These are phyloP conservation scores for Rhododendron molle DNA, from an alignment of 148 eudicot genomes.

Conservation along the genomic window DNA sequence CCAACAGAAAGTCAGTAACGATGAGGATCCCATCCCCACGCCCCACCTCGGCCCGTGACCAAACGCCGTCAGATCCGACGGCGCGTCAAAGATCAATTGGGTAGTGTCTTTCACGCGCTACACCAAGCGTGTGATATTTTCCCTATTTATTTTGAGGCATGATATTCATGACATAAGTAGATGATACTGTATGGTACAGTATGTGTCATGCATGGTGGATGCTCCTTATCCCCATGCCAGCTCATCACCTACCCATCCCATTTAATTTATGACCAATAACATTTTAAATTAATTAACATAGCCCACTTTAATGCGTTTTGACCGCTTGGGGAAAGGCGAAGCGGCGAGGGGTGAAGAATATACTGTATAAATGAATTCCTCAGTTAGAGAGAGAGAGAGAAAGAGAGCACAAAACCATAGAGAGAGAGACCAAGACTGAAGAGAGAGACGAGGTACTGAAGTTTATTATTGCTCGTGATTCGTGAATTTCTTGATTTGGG, in stretches of 20 bases:
- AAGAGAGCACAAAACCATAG: not conserved
- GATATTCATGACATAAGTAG: not conserved
- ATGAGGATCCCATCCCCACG: not conserved
- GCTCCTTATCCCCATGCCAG: not conserved
- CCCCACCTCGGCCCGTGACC: not conserved
- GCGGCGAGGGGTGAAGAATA: not conserved
- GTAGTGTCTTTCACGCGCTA: not conserved
- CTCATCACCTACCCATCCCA: not conserved
- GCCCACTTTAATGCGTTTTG: not conserved
- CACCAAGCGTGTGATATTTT: not conserved
- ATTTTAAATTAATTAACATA: not conserved
- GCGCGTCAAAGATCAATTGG: not conserved
- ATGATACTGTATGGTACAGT: not conserved
- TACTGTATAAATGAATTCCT: not conserved
- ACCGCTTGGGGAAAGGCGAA: conserved; percentile 1
- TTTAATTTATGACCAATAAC: not conserved
- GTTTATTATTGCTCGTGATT: not conserved
- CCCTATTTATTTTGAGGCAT: not conserved
- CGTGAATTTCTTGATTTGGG: not conserved
- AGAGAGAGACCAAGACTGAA: not conserved
- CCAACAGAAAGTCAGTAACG: not conserved
- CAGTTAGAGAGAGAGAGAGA: not conserved
- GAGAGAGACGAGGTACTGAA: not conserved
- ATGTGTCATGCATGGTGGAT: not conserved
- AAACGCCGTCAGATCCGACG: not conserved